Evolutionary conservation across 345 rosid species (phyloP), one percentile per base, ranked within the genome.

Genomic region (Isatis tinctoria): DNA sequence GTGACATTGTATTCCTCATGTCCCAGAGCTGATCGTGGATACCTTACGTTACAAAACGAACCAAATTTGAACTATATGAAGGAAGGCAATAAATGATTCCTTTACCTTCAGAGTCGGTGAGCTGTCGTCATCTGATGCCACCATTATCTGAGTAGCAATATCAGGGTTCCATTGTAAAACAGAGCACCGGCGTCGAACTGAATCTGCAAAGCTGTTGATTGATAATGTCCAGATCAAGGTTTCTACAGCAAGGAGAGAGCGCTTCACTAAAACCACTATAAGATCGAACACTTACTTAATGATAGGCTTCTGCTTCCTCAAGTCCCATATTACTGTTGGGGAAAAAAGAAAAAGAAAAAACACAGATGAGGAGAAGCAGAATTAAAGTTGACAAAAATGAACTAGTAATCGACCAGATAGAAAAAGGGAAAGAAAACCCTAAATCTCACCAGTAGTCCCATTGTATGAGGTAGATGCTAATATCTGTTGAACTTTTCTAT

Each of bases 91-190:
- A 45, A 52, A 22, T 44, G 62, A 40, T 9, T 35, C 62, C 62
- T 80, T 54, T 87, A 96, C 99, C 91, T 88, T 84, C 26, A 96
- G 63, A 62, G 88, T 70, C 60, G 98, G 98, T 54, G 94, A 87
- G 60, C 81, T 74, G 79, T 96, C 99, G 60, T 92, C 98, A 75
- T 96, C 99, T 47, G 99, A 96, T 24, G 99, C 98, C 83, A 96
- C 88, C 85, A 92, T 84, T 67, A 95, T 96, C 82, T 96, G 97
- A 75, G 99, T 96, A 71, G 99, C 91, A 78, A 90, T 79, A 74
- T 92, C 96, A 77, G 99, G 99, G 82, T 96, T 88, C 99, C 99
- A 96, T 78, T 96, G 99, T 83, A 96, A 85, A 82, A 96, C 98
- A 69, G 99, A 92, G 84, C 98, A 87, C 17, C 97, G 87, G 72